Evolutionary conservation across 1,284 basidiomycete species (phyloP), one percentile per base, ranked within the genome.

Genomic region (Fomitopsis schrenkii): DNA sequence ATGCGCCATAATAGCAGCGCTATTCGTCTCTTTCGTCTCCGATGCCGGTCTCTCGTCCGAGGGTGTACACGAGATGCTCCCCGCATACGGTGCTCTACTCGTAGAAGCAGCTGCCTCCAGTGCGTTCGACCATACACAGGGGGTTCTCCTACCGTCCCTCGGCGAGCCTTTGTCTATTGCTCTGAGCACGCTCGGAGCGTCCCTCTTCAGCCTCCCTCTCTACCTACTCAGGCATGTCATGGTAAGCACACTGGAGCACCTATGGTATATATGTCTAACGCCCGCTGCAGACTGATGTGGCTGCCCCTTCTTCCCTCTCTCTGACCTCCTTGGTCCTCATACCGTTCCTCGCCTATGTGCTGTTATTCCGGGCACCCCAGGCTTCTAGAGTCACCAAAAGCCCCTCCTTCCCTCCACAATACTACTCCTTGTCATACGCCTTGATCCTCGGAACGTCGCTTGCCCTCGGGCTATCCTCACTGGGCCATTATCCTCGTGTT

Each of bases 51-150:
- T 86, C 62, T 82, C 81, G 9, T 71, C 78, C 3, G 70, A 73
- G 17, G 79, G 77, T 54, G 70, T 85, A 46, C 78, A 76, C 68
- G 74, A 74, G 36, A 76, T 79, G 48, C 59, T 85, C 33, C 87
- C 86, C 6, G 87, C 85, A 17, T 90, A 92, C 72, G 81, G 79
- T 5, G 89, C 87, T 2, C 70, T 92, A 5, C 59, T 81, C 9
- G 64, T 87, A 2, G 81, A 91, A 68, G 84, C 83, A 1, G 64
- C 87, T 22, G 76, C 83, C 5, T 85, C 87, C 1, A 81, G 75
- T 63, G 84, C 80, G 22, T 73, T 87, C 50, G 86, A 90, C 53
- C 83, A 90, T 64, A 86, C 87, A 2, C 76, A 83, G 45, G 75
- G 79, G 50, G 77, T 83, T 26, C 73, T 90, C 30, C 78, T 82